Base-by-base conservation (phyloP, 2,329 filamentous ascomycete species). In the Neofusicoccum umdonicola region DNA sequence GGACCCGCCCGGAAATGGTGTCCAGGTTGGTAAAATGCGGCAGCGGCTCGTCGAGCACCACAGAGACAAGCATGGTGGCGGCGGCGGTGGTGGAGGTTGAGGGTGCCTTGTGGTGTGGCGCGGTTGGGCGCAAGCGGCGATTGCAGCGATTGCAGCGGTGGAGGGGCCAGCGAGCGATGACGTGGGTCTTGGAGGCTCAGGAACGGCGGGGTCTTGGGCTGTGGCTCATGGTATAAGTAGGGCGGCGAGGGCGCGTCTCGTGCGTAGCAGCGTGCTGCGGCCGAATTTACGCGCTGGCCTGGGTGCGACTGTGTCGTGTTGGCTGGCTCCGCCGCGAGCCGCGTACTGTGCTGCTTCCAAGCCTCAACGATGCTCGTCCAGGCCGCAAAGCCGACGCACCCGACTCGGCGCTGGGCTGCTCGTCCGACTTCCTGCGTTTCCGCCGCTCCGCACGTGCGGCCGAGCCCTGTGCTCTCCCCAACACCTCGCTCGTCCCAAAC, bases 11-110 rank as follows among this genome's bases (percentile, higher is more conserved):
- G 35, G 82, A 83, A 66, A 95, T 84, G 67, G 85, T 80, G 76
- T 94, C 91, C 71, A 93, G 87, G 73, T 94, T 94, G 60, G 91
- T 94, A 77, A 90, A 92, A 80, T 90, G 90, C 69, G 87, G 84
- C 58, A 84, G 84, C 58, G 85, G 84, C 71, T 87, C 83, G 70
- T 91, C 86, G 69, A 92, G 84, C 52, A 82, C 79, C 71, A 92
- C 87, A 66, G 85, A 83, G 71, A 91, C 85, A 56, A 88, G 87
- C 88, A 90, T 90, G 70, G 71, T 77, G 58, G 50, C 22, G 51
- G 51, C 19, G 19, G 19, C 2, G 19, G 19, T 19, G 19, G 19
- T 90, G 69, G 71, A 76, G 51, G 42, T 27, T 37, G 41, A 31
- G 31, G 8, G 22, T 51, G 42, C 17, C 22, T 13, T 50, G 60